Evolutionary conservation across 306 rosid genomes (phyloP).

Genomic region (Fagus crenata): DNA sequence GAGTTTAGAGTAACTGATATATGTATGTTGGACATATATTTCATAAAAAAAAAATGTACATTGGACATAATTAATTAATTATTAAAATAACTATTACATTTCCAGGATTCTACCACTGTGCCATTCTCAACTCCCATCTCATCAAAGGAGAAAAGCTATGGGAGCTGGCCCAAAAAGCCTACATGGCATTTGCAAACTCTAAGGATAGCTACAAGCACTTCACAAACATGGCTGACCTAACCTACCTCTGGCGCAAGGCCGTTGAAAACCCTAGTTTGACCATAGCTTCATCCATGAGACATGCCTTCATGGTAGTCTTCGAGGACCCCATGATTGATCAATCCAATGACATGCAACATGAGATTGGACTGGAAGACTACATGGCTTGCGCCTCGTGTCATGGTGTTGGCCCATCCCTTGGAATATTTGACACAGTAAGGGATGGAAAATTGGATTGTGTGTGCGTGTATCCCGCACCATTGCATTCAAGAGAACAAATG

Average conservation of each 20-base stretch:
- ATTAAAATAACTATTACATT: neutral
- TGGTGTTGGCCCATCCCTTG: conserved; percentile 63
- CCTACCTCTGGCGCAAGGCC: conserved; percentile 56
- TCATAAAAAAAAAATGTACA: no score
- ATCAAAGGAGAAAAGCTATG: conserved; percentile 58
- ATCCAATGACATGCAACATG: neutral
- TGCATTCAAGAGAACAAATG: conserved; percentile 60
- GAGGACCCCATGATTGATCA: conserved; percentile 59
- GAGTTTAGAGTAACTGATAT: no score
- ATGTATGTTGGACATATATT: no score
- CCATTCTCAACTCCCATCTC: conserved; percentile 50
- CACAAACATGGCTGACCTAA: conserved; percentile 61
- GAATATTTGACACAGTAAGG: conserved; percentile 55
- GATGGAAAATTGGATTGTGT: conserved; percentile 55
- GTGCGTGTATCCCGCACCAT: conserved; percentile 61
- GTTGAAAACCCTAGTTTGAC: conserved; percentile 59
- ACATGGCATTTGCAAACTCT: conserved; percentile 38
- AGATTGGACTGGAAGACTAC: conserved; percentile 53
- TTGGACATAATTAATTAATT: neutral
- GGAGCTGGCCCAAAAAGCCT: conserved; percentile 51
- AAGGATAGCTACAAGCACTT: conserved; percentile 52
- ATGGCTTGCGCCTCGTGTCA: conserved; percentile 70
- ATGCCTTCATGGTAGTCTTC: conserved; percentile 51
- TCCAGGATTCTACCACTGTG: conserved; percentile 69
- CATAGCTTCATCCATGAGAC: conserved; percentile 48